Base-by-base conservation (phyloP, 257 asterid genomes). In the Primulina tabacum region DNA sequence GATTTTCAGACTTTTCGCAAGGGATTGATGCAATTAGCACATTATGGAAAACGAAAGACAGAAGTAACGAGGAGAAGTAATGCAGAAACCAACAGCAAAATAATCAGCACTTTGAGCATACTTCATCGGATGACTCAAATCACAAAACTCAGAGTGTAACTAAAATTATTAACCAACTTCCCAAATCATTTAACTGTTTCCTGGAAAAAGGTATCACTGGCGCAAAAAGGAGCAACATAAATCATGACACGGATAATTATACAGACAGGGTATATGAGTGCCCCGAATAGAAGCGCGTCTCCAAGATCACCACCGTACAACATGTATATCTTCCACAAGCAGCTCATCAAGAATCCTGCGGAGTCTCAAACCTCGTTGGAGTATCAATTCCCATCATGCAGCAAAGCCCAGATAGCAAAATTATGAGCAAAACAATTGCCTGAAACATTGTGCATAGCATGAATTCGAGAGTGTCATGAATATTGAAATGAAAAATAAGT, bases 381-480 rank as follows among this genome's bases (percentile, higher is more conserved):
- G 99, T 94, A 81, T 94, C 99, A 55, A 91, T 94, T 72, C 97
- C 97, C 84, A 83, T 83, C 97, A 94, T 94, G 83, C 99, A 94
- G 87, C 99, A 91, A 74, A 94, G 96, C 59, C 99, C 99, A 3
- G 99, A 89, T 76, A 94, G 81, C 81, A 94, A 80, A 76, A 94
- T 94, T 74, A 94, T 70, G 65, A 94, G 93, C 78, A 94, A 79
- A 60, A 91, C 97, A 69, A 94, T 63, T 28, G 90, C 99, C 99
- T 94, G 93, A 73, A 82, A 82, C 57, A 67, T 58, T 59, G 68
- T 30, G 67, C 55, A 50, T 18, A 28, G 52, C 71, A 62, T 18
- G 47, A 14, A 68, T 26, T 43, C 62, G 60, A 68, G 69, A 18
- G 5, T 16, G 47, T 37, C 52, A 26, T 80, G 40, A 32, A 66